These are phyloP conservation scores for Exophiala phaeomuriformis DNA, from an alignment of 2,329 filamentous ascomycete genomes.

Conservation along the genomic window DNA sequence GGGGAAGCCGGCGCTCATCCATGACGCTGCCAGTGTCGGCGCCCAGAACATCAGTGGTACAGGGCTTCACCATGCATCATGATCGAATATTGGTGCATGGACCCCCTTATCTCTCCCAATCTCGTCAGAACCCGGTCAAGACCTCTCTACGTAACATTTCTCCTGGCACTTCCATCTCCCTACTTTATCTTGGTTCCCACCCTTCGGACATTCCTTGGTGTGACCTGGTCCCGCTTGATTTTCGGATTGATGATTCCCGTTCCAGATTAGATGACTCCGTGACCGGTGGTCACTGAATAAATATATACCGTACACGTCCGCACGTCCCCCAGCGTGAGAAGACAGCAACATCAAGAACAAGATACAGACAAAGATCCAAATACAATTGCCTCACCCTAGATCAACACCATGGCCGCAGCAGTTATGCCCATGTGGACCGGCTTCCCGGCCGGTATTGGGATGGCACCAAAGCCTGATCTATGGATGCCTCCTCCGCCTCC, in stretches of 20 bases:
- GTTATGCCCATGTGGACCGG: slow-evolving; percentile 21
- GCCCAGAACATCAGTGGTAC: too few species aligned
- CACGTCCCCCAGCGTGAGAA: neutral
- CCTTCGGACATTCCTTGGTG: neutral
- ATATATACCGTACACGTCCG: neutral
- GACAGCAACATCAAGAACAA: neutral
- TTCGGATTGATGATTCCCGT: neutral
- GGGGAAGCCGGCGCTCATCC: neutral
- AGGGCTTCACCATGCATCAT: neutral
- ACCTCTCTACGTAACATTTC: too few species aligned
- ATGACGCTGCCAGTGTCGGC: too few species aligned
- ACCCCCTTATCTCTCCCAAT: neutral
- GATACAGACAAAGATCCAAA: neutral
- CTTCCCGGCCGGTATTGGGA: slow-evolving; percentile 10
- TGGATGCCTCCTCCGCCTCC: slow-evolving; percentile 4
- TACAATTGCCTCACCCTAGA: neutral
- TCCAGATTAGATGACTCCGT: neutral
- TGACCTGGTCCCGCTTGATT: neutral
- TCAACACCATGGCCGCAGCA: neutral
- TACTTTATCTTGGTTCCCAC: slow-evolving; percentile 1
- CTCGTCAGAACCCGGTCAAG: too few species aligned
- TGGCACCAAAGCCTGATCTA: neutral
- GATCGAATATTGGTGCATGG: neutral
- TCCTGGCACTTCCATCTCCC: neutral
- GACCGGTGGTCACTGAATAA: neutral